phyloP scores from a whole-genome alignment of 2,329 filamentous ascomycete species.

The Sphaerulina populicola region DNA sequence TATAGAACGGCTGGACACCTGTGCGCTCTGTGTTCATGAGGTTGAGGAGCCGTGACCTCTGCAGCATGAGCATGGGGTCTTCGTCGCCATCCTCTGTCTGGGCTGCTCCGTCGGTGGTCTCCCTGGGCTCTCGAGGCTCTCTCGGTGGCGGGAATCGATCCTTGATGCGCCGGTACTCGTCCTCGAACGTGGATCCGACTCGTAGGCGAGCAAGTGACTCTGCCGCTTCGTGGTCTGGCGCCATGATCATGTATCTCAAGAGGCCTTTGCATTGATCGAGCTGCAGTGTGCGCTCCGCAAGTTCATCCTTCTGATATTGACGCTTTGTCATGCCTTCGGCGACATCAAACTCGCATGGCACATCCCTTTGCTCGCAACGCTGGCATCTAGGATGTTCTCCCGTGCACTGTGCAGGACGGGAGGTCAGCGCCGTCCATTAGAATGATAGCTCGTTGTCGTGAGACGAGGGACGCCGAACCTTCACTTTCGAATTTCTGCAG shows the following conservation, averaged over 20 bases:
- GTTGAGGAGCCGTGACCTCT: too few relatives aligned
- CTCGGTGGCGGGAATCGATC: not conserved
- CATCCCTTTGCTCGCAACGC: conserved; percentile 4
- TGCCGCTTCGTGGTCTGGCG: conserved; percentile 17
- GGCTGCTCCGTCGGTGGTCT: not conserved
- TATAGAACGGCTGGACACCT: too few relatives aligned
- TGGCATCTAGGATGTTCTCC: conserved; percentile 16
- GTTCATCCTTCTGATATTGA: conserved; percentile 14
- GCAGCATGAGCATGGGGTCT: too few relatives aligned
- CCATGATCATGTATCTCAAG: conserved; percentile 13
- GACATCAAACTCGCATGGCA: conserved; percentile 19
- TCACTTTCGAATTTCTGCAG: conserved; percentile 8
- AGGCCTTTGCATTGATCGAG: conserved; percentile 10
- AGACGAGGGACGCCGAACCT: conserved; percentile 1
- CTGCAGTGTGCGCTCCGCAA: conserved; percentile 9
- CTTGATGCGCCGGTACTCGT: conserved; percentile 5
- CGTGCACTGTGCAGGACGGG: conserved; percentile 6
- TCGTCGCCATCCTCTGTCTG: too few relatives aligned
- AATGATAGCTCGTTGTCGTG: not conserved
- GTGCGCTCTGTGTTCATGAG: too few relatives aligned
- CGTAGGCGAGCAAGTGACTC: conserved; percentile 19
- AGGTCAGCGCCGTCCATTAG: not conserved
- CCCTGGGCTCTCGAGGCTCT: too few relatives aligned
- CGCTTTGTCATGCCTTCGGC: conserved; percentile 19
- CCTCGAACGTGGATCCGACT: conserved; percentile 13